A percentile compares a stretch with the other conserved stretches of the same genome.
phyloP scores from a whole-genome alignment of 768 basidiomycete species.

The Chlorophyllum brunneum region DNA sequence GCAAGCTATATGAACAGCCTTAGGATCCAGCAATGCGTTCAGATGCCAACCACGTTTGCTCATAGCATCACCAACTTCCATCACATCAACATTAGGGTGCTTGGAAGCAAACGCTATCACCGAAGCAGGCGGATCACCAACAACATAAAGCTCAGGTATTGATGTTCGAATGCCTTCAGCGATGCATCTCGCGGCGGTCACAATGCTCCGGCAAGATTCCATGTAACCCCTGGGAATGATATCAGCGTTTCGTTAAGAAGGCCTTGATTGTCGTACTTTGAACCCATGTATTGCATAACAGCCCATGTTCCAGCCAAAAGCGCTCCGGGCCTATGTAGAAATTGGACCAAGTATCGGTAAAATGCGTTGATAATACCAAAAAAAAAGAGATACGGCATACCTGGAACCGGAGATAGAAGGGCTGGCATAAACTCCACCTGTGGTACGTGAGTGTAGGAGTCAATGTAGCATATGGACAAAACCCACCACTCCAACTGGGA shows the following conservation, averaged over 20 bases:
- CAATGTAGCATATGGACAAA: not conserved
- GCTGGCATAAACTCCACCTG: constrained; percentile 87
- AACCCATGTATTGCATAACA: constrained; percentile 90
- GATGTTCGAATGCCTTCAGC: constrained; percentile 59
- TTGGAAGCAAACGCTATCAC: constrained; percentile 85
- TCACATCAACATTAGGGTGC: constrained; percentile 60
- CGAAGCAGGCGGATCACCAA: constrained; percentile 87
- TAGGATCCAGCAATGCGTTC: constrained; percentile 74
- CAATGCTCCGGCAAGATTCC: constrained; percentile 79
- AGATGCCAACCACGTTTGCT: constrained; percentile 85
- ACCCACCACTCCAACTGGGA: constrained; percentile 70
- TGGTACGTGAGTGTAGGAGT: constrained; percentile 13
- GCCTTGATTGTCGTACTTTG: constrained; percentile 55
- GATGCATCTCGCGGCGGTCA: constrained; percentile 68
- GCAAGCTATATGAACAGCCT: constrained; percentile 89
- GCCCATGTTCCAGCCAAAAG: constrained; percentile 96
- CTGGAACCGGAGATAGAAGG: constrained; percentile 88
- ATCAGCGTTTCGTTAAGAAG: not conserved
- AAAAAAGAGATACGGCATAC: constrained; percentile 45
- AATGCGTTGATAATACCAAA: not conserved
- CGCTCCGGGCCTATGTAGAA: constrained; percentile 67
- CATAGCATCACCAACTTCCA: constrained; percentile 92
- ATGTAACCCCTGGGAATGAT: constrained; percentile 68
- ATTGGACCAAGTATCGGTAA: not conserved
- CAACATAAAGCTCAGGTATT: constrained; percentile 81